Percentiles rank a stretch among this genome's conserved stretches.
phyloP scores from a whole-genome alignment of 1,139 yeast genomes.

The Pichia sp. region DNA sequence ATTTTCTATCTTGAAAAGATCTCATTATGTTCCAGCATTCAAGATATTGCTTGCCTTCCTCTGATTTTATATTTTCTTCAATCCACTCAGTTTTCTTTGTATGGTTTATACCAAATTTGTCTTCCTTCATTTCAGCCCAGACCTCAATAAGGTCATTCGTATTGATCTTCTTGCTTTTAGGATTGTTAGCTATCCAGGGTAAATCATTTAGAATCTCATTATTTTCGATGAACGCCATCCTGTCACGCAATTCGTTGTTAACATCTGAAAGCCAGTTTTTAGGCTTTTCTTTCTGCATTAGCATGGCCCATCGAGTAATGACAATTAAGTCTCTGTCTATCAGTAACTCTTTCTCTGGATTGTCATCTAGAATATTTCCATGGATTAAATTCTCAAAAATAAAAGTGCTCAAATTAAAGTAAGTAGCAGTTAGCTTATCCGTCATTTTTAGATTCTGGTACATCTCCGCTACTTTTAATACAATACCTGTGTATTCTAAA shows the following conservation, averaged over 20 bases:
- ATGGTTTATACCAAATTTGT: not conserved
- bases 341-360: slow-evolving; percentile 26
- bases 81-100: slow-evolving; percentile 15
- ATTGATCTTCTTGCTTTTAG: slow-evolving; percentile 10
- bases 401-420: slow-evolving; percentile 25
- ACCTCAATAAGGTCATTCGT: slow-evolving; percentile 23
- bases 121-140: slow-evolving; percentile 8
- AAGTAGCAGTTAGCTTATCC: slow-evolving; percentile 24
- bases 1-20: slow-evolving; percentile 14
- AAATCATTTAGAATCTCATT: slow-evolving; percentile 12
- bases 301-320: slow-evolving; percentile 25
- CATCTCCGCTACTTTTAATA: slow-evolving; percentile 82
- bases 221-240: slow-evolving; percentile 27
- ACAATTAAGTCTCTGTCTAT: slow-evolving; percentile 30
- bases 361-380: slow-evolving; percentile 14
- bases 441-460: slow-evolving; percentile 37
- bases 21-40: slow-evolving; percentile 24
- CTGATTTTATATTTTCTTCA: slow-evolving; percentile 15
- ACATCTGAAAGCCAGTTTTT: slow-evolving; percentile 15
- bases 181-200: slow-evolving; percentile 14
- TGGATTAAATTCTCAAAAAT: slow-evolving; percentile 28
- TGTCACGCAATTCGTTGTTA: slow-evolving; percentile 19
- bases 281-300: slow-evolving; percentile 17
- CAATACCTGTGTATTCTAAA: slow-evolving; percentile 81
- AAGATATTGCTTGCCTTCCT: slow-evolving; percentile 21